Evolutionary conservation across 495 filamentous ascomycete genomes (phyloP), one percentile per base, ranked within the genome.

Genomic region (Clohesyomyces aquaticus): DNA sequence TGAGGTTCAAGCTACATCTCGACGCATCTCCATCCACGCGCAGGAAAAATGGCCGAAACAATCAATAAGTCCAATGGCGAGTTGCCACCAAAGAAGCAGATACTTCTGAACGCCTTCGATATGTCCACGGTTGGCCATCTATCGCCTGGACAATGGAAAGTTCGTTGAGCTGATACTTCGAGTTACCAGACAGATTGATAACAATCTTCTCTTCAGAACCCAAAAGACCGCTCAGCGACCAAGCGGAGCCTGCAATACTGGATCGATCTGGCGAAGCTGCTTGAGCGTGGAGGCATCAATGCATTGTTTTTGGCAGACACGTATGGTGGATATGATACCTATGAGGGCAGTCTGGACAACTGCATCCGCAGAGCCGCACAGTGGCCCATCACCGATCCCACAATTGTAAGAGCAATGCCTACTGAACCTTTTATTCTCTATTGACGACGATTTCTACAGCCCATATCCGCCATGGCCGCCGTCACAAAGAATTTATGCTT

Each of bases 241-340:
- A 85, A 86, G 61, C 77, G 81, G 22, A 81, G 66, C 2, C 77
- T 86, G 16, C 75, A 81, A 1, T 85, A 86, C 66, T 87, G 83
- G 81, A 77, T 83, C 21, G 78, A 86, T 12, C 74, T 87, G 0
- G 85, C 85, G 26, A 82, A 85, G 66, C 68, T 86, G 0, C 76
- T 86, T 2, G 85, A 87, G 49, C 74, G 77, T 16, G 85, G 82
- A 8, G 80, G 80, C 22, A 82, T 87, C 72, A 83, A 85, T 53
- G 81, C 80, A 11, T 60, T 87, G 41, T 87, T 87, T 71, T 73
- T 87, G 43, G 85, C 85, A 2, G 85, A 87, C 66, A 83, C 81
- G 0, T 85, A 83, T 57, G 84, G 83, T 9, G 83, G 80, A 0
- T 75, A 82, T 63, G 81, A 87, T 67, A 85, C 80, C 2, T 86